A percentile compares a stretch with the other conserved stretches of the same genome.
Evolutionary conservation across 441 rosid species (phyloP).

Genomic region (Pelargonium cotyledonis): DNA sequence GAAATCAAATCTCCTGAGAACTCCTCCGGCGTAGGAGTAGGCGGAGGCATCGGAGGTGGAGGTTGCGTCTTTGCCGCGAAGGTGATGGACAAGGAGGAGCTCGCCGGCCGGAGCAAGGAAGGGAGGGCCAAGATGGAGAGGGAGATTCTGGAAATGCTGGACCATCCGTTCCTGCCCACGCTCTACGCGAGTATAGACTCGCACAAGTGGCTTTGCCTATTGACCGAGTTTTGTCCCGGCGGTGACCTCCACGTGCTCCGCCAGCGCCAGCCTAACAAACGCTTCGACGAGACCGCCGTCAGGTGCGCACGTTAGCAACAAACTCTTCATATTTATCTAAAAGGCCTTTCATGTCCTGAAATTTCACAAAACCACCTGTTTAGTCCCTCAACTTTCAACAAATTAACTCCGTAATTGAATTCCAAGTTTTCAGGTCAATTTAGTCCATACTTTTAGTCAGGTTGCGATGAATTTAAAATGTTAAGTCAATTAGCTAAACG

Average conservation of each 20-base stretch:
- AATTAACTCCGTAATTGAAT: too few species aligned
- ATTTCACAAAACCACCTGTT: too few species aligned
- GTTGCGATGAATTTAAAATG: too few species aligned
- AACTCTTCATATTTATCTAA: background rate
- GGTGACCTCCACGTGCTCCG: conserved; percentile 97
- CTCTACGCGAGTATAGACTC: conserved; percentile 72
- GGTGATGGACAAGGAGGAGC: conserved; percentile 86
- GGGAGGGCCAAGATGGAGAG: conserved; percentile 78
- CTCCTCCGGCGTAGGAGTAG: too few species aligned
- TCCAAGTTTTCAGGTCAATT: too few species aligned
- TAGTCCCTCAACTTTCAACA: too few species aligned
- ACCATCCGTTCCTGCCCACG: conserved; percentile 83
- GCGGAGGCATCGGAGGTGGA: too few species aligned
- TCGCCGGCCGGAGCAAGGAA: conserved; percentile 66
- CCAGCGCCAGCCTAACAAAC: conserved; percentile 66
- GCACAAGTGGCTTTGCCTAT: conserved; percentile 68
- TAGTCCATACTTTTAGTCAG: too few species aligned
- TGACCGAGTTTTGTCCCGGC: conserved; percentile 91
- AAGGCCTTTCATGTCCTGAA: too few species aligned
- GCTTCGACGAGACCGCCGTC: conserved; percentile 85
- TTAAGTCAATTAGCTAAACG: too few species aligned
- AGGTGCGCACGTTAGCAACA: conserved; percentile 65
- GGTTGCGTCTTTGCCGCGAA: too few species aligned
- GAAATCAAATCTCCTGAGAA: too few species aligned
- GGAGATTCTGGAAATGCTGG: conserved; percentile 71